Percentiles rank a stretch among this genome's conserved stretches.
Evolutionary conservation across 2,329 filamentous ascomycete genomes (phyloP).

Genomic region (Penicillium sclerotigenum): DNA sequence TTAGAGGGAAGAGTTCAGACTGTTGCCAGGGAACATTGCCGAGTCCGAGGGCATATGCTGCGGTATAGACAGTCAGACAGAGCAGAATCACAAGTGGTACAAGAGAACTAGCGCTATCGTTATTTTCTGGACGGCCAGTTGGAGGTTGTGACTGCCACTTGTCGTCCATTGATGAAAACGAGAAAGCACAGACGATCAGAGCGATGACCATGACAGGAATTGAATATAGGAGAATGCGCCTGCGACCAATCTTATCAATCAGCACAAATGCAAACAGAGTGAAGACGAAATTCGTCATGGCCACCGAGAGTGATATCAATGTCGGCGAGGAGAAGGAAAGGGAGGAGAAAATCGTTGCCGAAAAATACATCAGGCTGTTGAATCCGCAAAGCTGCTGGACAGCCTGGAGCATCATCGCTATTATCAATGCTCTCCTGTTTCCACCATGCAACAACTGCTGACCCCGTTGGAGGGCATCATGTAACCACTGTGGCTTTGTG

Average conservation of each 20-base stretch:
- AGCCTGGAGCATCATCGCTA: slow-evolving; percentile 82
- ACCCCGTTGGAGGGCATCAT: slow-evolving; percentile 26
- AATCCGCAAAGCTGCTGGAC: slow-evolving; percentile 88
- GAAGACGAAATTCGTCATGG: slow-evolving; percentile 78
- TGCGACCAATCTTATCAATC: slow-evolving; percentile 75
- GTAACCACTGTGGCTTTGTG: slow-evolving; percentile 23
- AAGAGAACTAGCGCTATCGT: slow-evolving; percentile 25
- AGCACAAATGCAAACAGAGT: slow-evolving; percentile 70
- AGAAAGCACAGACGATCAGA: slow-evolving; percentile 66
- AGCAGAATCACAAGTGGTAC: slow-evolving; percentile 60
- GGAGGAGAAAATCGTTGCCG: slow-evolving; percentile 73
- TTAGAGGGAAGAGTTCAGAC: slow-evolving; percentile 77
- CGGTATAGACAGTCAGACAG: slow-evolving; percentile 79
- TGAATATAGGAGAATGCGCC: slow-evolving; percentile 75
- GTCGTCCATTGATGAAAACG: slow-evolving; percentile 65
- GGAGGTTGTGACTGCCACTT: slow-evolving; percentile 17
- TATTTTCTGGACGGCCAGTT: slow-evolving; percentile 19
- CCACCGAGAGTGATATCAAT: slow-evolving; percentile 74
- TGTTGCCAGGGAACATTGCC: slow-evolving; percentile 97
- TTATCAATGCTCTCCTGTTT: slow-evolving; percentile 67
- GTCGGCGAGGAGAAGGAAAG: slow-evolving; percentile 77
- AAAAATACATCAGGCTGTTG: slow-evolving; percentile 92
- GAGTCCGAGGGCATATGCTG: slow-evolving; percentile 79
- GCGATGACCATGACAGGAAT: slow-evolving; percentile 80
- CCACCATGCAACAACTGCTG: slow-evolving; percentile 44